Conservation (phyloP, 306 rosid genomes). For the Alnus rubra region DNA sequence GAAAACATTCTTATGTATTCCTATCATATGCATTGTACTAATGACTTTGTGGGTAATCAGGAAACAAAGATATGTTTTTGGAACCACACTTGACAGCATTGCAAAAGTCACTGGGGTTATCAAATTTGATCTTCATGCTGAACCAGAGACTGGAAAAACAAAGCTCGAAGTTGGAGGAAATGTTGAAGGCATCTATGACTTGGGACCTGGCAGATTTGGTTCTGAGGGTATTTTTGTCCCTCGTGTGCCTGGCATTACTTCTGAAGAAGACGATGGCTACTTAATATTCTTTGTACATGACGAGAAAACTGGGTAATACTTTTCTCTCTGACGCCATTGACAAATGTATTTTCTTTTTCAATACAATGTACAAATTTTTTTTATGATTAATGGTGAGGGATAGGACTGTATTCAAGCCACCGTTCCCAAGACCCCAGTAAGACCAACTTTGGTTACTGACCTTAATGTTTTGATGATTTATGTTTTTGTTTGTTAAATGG, state of each 20-base stretch:
- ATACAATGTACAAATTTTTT: not conserved
- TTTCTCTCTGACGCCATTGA: constrained; percentile 12
- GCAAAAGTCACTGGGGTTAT: constrained; percentile 73
- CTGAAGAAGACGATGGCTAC: constrained; percentile 98
- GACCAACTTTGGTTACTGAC: too few species aligned
- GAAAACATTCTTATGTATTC: constrained; percentile 3
- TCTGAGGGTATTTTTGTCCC: constrained; percentile 92
- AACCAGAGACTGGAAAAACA: constrained; percentile 63
- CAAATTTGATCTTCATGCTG: constrained; percentile 81
- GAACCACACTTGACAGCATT: constrained; percentile 69
- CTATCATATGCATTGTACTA: constrained; percentile 10
- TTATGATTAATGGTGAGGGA: not conserved
- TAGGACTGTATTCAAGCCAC: not conserved
- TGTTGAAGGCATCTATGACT: constrained; percentile 71
- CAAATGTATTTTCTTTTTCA: not conserved
- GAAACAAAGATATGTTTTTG: constrained; percentile 78
- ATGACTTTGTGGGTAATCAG: constrained; percentile 39
- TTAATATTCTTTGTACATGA: constrained; percentile 80
- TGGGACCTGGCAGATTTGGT: constrained; percentile 81
- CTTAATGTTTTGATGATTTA: not conserved
- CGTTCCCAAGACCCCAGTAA: not conserved
- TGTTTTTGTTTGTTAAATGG: not conserved
- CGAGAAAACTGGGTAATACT: constrained; percentile 67
- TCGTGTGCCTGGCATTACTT: constrained; percentile 54
- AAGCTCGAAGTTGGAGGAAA: constrained; percentile 82